Percentiles rank a stretch among this genome's conserved stretches.
Conservation (phyloP, 2,329 filamentous ascomycete genomes). For the Claviceps quebecensis region DNA sequence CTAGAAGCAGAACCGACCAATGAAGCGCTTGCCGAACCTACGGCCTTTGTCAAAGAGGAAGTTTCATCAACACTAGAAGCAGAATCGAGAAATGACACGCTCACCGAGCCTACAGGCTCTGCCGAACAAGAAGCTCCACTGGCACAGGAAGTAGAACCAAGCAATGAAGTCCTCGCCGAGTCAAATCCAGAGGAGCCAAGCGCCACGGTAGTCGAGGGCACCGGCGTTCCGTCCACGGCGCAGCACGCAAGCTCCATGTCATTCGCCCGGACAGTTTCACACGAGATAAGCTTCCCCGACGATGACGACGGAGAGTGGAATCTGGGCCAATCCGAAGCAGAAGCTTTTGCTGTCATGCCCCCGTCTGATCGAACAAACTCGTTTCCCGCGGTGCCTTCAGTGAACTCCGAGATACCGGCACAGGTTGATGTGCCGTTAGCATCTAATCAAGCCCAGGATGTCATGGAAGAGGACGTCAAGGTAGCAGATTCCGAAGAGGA, state of each 20-base stretch:
- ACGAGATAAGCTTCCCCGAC: conserved; percentile 44
- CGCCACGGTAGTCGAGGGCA: background rate
- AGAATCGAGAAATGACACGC: background rate
- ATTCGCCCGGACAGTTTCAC: conserved; percentile 49
- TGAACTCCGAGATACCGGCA: conserved; percentile 14
- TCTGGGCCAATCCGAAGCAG: conserved; percentile 34
- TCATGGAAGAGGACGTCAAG: conserved; percentile 38
- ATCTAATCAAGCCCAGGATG: conserved; percentile 37
- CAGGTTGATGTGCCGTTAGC: conserved; percentile 26
- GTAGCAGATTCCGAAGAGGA: conserved; percentile 27
- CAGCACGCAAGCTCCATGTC: conserved; percentile 49
- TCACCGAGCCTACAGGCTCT: too few relatives aligned
- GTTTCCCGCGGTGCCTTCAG: conserved; percentile 42
- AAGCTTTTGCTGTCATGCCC: conserved; percentile 47
- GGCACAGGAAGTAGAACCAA: background rate
- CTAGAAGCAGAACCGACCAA: background rate
- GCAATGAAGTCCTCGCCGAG: background rate
- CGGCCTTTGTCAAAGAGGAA: background rate
- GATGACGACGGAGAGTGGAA: conserved; percentile 48
- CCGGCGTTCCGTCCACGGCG: conserved; percentile 16
- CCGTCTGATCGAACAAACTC: conserved; percentile 46
- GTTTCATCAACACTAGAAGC: background rate
- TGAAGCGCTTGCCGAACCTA: background rate
- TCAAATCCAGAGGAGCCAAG: background rate
- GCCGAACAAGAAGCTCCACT: background rate